Percentiles rank a stretch among this genome's conserved stretches.
Evolutionary conservation across 495 filamentous ascomycete genomes (phyloP).

Genomic region (Hypoxylon subgilvum): DNA sequence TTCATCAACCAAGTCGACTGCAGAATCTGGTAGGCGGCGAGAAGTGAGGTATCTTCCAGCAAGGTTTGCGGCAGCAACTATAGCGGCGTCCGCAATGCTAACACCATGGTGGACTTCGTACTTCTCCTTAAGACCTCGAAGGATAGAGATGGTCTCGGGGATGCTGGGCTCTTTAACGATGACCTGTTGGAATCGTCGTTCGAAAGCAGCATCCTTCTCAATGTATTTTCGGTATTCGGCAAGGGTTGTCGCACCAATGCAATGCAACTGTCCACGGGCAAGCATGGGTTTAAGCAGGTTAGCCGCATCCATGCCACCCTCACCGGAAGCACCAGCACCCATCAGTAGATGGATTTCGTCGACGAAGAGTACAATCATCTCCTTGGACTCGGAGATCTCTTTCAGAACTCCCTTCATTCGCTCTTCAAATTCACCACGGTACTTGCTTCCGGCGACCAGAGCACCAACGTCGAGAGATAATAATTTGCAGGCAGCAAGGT

Average conservation of each 20-base stretch:
- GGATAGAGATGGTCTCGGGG: conserved; percentile 91
- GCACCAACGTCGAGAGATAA: conserved; percentile 94
- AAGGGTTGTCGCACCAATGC: conserved; percentile 94
- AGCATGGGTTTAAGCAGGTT: conserved; percentile 96
- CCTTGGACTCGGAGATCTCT: conserved; percentile 94
- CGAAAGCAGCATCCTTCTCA: conserved; percentile 96
- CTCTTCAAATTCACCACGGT: conserved; percentile 97
- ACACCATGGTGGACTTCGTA: conserved; percentile 99
- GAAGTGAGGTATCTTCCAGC: conserved; percentile 90
- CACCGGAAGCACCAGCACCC: conserved; percentile 90
- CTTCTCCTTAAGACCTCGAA: conserved; percentile 93
- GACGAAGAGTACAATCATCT: conserved; percentile 96
- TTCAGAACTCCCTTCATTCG: conserved; percentile 98
- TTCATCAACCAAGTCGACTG: conserved; percentile 95
- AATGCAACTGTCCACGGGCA: conserved; percentile 93
- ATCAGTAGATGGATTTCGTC: conserved; percentile 98
- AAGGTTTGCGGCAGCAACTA: conserved; percentile 86
- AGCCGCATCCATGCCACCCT: conserved; percentile 98
- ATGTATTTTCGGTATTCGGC: conserved; percentile 98
- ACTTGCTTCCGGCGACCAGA: conserved; percentile 95
- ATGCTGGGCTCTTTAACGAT: conserved; percentile 90
- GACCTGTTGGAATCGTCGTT: conserved; percentile 97
- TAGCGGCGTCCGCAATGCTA: conserved; percentile 89
- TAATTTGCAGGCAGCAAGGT: conserved; percentile 90
- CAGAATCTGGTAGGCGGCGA: conserved; percentile 90